Conservation (phyloP, 1,284 basidiomycete species). For the Erythrobasidium hasegawianum region DNA sequence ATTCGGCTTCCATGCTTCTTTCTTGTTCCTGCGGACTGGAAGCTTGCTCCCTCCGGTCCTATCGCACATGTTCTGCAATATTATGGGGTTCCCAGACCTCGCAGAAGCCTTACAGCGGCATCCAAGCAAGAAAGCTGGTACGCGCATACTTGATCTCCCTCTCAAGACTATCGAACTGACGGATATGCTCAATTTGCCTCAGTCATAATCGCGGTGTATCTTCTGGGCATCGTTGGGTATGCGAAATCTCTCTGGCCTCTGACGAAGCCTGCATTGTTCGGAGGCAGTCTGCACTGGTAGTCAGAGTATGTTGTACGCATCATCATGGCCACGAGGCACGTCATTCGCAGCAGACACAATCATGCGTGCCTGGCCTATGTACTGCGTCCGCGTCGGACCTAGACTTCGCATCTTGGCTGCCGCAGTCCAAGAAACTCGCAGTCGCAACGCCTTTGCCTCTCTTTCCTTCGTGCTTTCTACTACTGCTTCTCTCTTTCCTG, state of each 20-base stretch:
- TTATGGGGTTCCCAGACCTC: conserved; percentile 78
- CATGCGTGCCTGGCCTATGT: too few relatives aligned
- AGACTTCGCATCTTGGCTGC: too few relatives aligned
- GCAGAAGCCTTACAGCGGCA: conserved; percentile 50
- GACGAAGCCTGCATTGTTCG: conserved; percentile 40
- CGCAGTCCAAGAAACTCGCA: too few relatives aligned
- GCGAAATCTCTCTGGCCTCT: conserved; percentile 37
- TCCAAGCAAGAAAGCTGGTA: conserved; percentile 51
- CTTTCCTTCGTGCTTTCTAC: too few relatives aligned
- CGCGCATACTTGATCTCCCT: too few relatives aligned
- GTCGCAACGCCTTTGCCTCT: too few relatives aligned
- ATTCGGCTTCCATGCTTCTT: conserved; percentile 85
- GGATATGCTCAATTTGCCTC: background rate
- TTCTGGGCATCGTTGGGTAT: conserved; percentile 7
- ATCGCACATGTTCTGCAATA: conserved; percentile 86
- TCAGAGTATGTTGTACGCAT: too few relatives aligned
- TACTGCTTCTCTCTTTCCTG: too few relatives aligned
- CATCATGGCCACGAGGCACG: too few relatives aligned
- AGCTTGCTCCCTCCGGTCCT: conserved; percentile 57
- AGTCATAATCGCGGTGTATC: conserved; percentile 23
- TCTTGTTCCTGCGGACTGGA: conserved; percentile 72
- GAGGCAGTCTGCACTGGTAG: conserved; percentile 38
- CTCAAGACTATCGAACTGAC: background rate
- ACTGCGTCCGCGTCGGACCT: too few relatives aligned
- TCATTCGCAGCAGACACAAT: too few relatives aligned